Conservation (phyloP, 2,329 filamentous ascomycete species). For the Venturia pyrina region DNA sequence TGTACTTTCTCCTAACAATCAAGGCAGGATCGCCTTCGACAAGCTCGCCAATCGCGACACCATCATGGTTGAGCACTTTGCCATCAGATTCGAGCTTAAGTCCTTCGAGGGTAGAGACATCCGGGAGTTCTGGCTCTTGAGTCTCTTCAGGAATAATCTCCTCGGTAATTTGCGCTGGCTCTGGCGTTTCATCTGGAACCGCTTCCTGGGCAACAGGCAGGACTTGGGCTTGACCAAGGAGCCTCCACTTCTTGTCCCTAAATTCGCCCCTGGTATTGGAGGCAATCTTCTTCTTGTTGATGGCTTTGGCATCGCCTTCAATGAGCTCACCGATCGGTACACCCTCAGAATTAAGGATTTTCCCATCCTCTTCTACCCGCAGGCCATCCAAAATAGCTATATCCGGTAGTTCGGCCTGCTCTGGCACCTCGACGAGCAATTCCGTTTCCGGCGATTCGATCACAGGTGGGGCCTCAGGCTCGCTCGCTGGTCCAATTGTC, state of each 20-base stretch:
- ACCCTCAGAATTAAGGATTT: conserved; percentile 39
- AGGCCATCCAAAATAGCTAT: conserved; percentile 41
- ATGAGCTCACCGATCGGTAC: conserved; percentile 40
- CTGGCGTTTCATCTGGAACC: conserved; percentile 33
- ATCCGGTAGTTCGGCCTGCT: conserved; percentile 20
- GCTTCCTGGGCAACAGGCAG: conserved; percentile 40
- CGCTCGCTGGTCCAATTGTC: conserved; percentile 64
- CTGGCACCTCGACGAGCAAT: conserved; percentile 32
- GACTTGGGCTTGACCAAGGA: conserved; percentile 43
- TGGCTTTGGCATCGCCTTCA: conserved; percentile 41
- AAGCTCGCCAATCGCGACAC: conserved; percentile 43
- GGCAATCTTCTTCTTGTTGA: conserved; percentile 37
- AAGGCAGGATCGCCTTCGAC: conserved; percentile 45
- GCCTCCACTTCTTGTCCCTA: conserved; percentile 29
- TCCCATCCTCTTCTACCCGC: conserved; percentile 48
- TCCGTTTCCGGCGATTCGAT: conserved; percentile 20
- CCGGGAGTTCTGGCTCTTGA: conserved; percentile 22
- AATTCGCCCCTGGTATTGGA: conserved; percentile 32
- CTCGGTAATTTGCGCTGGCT: conserved; percentile 34
- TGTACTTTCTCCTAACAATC: neutral
- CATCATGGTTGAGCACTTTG: conserved; percentile 41
- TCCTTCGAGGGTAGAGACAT: conserved; percentile 39
- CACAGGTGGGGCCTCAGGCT: conserved; percentile 16
- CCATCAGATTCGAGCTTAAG: conserved; percentile 51
- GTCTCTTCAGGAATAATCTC: conserved; percentile 12